Evolutionary conservation across 176 grass and related monocot species (phyloP).

Genomic region (Bolboschoenus planiculmis): DNA sequence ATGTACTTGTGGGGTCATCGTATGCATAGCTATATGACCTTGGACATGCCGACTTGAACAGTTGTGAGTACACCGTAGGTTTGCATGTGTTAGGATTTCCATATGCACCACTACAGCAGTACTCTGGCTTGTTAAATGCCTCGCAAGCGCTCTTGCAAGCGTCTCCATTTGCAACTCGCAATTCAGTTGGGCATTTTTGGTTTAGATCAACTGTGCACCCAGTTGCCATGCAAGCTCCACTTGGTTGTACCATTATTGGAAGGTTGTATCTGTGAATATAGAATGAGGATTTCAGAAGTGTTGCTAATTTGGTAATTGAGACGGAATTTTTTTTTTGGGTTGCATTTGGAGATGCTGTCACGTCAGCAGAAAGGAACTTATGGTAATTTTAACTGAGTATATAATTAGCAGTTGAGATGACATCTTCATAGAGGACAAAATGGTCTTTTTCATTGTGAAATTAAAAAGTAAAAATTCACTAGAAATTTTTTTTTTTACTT

Average conservation of each 20-base stretch:
- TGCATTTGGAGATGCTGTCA: not conserved
- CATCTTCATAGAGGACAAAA: not conserved
- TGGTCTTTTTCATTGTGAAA: not conserved
- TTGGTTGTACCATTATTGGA: constrained; percentile 56
- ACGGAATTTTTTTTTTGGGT: not conserved
- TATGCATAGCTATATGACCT: constrained; percentile 98
- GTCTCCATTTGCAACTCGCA: constrained; percentile 45
- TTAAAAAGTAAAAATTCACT: not conserved
- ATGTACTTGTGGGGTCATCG: constrained; percentile 83
- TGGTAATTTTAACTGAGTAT: not conserved
- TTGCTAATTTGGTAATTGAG: not conserved
- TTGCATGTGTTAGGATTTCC: constrained; percentile 73
- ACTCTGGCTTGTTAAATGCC: constrained; percentile 84
- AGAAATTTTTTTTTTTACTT: not conserved
- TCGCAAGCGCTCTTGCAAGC: constrained; percentile 88
- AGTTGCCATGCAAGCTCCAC: constrained; percentile 45
- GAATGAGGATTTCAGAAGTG: not conserved
- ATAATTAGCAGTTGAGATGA: not conserved
- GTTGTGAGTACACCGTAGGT: constrained; percentile 61
- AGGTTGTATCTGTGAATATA: constrained; percentile 54
- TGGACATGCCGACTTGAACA: constrained; percentile 87
- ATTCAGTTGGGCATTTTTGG: constrained; percentile 62
- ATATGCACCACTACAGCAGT: constrained; percentile 82
- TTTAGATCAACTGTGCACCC: constrained; percentile 81
- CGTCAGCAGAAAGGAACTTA: not conserved